phyloP scores from a whole-genome alignment of 108 stramenopile genomes.

The Nitzschia inconspicua region DNA sequence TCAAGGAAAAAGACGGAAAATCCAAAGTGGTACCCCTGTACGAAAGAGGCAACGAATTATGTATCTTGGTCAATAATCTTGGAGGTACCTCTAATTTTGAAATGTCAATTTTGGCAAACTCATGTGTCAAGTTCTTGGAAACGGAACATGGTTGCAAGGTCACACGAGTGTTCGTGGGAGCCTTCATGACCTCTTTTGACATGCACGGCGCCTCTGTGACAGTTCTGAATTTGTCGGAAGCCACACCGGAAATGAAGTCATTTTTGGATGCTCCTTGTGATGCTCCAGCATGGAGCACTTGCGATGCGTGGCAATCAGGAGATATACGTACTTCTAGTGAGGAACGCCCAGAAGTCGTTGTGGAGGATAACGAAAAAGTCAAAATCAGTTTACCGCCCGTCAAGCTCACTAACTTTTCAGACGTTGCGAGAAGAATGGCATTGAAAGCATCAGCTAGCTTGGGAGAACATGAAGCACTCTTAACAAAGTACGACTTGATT shows the following conservation, averaged over 20 bases:
- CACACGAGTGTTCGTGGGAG: constrained; percentile 73
- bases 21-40: constrained; percentile 54
- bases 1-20: constrained; percentile 1
- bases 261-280: constrained; percentile 80
- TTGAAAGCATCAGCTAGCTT: constrained; percentile 55
- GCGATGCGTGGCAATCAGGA: constrained; percentile 46
- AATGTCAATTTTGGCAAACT: constrained; percentile 80
- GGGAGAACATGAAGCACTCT: constrained; percentile 70
- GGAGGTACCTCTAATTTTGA: constrained; percentile 95
- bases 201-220: constrained; percentile 94
- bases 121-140: constrained; percentile 57
- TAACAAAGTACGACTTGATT: constrained; percentile 88
- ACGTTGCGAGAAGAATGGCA: constrained; percentile 19
- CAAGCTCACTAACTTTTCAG: constrained; percentile 38
- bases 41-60: constrained; percentile 60
- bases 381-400: constrained; percentile 37
- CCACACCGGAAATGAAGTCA: constrained; percentile 33
- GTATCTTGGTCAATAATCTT: constrained; percentile 91
- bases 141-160: constrained; percentile 45
- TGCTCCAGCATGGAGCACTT: constrained; percentile 82
- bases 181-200: constrained; percentile 95
- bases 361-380: constrained; percentile 6
- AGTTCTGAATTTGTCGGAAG: constrained; percentile 61
- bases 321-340: constrained; percentile 46
- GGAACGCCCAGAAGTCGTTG: constrained; percentile 51